Base-by-base conservation (phyloP, 352 stramenopile genomes). In the Phytophthora sp. region DNA sequence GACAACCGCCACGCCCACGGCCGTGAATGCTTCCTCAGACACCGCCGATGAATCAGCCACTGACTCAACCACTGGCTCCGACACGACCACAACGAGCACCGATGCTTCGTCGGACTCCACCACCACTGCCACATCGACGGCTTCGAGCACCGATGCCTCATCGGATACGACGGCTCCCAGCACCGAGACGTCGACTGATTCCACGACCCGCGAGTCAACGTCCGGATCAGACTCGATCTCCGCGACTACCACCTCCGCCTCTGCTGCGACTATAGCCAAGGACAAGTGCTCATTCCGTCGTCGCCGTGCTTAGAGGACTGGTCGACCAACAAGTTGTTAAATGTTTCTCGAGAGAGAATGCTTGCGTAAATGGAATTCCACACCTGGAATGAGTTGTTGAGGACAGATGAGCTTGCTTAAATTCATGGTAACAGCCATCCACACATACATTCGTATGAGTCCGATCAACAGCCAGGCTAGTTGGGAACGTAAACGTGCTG, bases 251-350 rank as follows among this genome's bases (percentile, higher is more conserved):
- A 68, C 60, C 15, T 50, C 57, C n/a, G 61, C 62, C n/a, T 31
- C 63, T 21, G 41, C 39, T 45, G 50, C 42, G 21, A 60, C 61
- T 4, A 67, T 50, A 16, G 20, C 46, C 9, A 67, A 38, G 6
- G 60, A 59, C 51, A 75, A 75, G 55, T 75, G 67, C 50, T 49
- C 56, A n/a, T 38, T 74, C 29, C 66, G 67, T 52, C 49, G 55
- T 46, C 52, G 53, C 23, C 67, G 62, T 38, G 33, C 51, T 36
- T 75, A 69, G 52, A 66, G 0, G 7, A 33, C 39, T 18, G 30
- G 29, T n/a, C 15, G 20, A 59, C 12, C 13, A 31, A 5, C 16
- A 13, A 36, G 21, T 38, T 70, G 20, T 59, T 55, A 35, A 23
- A 26, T 54, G 45, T 64, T 69, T 57, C 24, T 7, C n/a, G 27